Base-by-base conservation (phyloP, 441 rosid genomes). In the Gossypium laxum region DNA sequence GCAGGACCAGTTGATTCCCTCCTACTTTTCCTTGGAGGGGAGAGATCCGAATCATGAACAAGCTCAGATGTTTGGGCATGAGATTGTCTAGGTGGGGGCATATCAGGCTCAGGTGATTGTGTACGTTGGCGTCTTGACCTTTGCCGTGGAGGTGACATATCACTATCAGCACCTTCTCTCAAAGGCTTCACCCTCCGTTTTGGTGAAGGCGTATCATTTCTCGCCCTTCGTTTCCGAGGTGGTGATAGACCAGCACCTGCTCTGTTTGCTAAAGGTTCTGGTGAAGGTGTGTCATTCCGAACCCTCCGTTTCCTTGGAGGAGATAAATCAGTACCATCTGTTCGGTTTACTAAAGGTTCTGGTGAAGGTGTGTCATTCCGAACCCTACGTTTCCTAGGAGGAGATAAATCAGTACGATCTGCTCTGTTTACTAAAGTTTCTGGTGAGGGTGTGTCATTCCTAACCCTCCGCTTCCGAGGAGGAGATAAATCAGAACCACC, bases 1-100 rank as follows among this genome's bases (percentile, higher is more conserved):
- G 77, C 77, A 34, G 76, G 65, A 73, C 56, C 81, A 71, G 78
- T 50, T 18, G 77, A 75, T 59, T 77, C 82, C 72, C 77, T 83
- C 74, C 71, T 75, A 38, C 63, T 75, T 82, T 82, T 88, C 79
- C 93, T 82, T 12, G 87, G 85, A n/a, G 85, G 88, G 68, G 92
- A 87, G 65, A 79, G 77, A 70, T 85, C 92, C 38, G 72, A 64
- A 67, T 65, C 81, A 41, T 48, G 43, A 66, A 66, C 43, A 48
- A 26, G 2, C 24, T 26, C 74, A 17, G 59, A 59, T 48, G 47
- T 47, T 71, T 10, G 69, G 63, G 50, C 11, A 17, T 19, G 62
- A 24, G 75, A 54, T 26, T 47, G 55, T 11, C 63, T 70, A 63
- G 82, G 84, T 19, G 79, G 82, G 6, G 80, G 75, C 59, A 80